Conservation (phyloP, 83 land plant species). For the Picea abies region DNA sequence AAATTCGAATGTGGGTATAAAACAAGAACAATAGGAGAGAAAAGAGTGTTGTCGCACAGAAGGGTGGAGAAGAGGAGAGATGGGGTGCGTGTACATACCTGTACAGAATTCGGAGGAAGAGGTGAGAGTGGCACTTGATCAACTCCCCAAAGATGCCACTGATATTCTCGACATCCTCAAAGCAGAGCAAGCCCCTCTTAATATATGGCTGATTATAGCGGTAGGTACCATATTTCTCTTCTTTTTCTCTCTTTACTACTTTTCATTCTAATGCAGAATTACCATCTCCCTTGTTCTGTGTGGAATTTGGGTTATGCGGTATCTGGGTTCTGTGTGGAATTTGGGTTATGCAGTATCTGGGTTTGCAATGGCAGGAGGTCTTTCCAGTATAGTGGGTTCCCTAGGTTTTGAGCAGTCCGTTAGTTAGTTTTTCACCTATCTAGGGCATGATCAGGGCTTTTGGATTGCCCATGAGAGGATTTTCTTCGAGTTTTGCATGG, state of each 20-base stretch:
- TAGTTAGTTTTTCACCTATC: no score
- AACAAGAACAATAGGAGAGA: no score
- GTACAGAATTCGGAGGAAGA: conserved; percentile 98
- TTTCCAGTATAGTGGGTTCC: no score
- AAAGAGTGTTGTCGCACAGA: neutral
- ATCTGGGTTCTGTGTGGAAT: no score
- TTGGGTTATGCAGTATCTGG: no score
- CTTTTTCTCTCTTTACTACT: conserved; percentile 3
- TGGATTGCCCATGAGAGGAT: no score
- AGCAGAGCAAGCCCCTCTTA: conserved; percentile 98
- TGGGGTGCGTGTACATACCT: conserved; percentile 97
- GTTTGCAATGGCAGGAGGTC: no score
- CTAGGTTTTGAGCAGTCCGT: no score
- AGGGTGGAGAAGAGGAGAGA: conserved; percentile 5
- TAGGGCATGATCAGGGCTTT: no score
- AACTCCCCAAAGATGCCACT: conserved; percentile 87
- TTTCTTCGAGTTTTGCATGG: no score
- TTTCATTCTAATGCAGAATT: neutral
- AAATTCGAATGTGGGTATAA: no score
- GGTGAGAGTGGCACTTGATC: conserved; percentile 86
- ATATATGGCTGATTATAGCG: conserved; percentile 98
- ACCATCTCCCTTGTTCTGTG: neutral
- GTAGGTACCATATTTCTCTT: conserved; percentile 25
- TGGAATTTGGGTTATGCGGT: no score
- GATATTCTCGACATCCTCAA: conserved; percentile 97